Evolutionary conservation across 2,329 filamentous ascomycete genomes (phyloP).

Genomic region (Biscogniauxia mediterranea): DNA sequence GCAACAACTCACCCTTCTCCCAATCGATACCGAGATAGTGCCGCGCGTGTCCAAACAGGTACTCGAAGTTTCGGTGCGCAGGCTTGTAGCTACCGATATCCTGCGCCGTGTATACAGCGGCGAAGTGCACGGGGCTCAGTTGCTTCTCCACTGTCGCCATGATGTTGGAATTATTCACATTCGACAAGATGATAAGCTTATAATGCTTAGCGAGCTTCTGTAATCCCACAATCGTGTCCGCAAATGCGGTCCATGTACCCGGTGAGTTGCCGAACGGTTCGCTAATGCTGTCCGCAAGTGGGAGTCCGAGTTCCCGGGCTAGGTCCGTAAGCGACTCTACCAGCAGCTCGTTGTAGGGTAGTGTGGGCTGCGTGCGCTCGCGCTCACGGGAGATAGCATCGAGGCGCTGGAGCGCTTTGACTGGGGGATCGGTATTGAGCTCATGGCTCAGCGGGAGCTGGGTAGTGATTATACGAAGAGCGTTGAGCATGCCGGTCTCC

Average conservation of each 20-base stretch:
- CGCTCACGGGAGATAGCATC: constrained; percentile 48
- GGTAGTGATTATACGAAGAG: constrained; percentile 50
- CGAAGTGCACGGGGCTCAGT: constrained; percentile 53
- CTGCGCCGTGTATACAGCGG: constrained; percentile 67
- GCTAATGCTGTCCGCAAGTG: constrained; percentile 38
- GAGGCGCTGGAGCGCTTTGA: constrained; percentile 40
- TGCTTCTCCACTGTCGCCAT: constrained; percentile 28
- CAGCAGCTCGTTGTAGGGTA: constrained; percentile 61
- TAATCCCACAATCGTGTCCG: constrained; percentile 56
- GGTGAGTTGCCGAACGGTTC: constrained; percentile 51
- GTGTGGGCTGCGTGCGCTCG: constrained; percentile 52
- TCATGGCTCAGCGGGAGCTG: constrained; percentile 33
- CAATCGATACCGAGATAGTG: constrained; percentile 50
- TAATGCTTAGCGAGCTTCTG: constrained; percentile 47
- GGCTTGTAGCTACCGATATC: constrained; percentile 74
- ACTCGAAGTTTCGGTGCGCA: constrained; percentile 60
- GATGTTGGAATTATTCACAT: constrained; percentile 36
- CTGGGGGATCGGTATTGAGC: constrained; percentile 36
- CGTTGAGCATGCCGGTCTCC: constrained; percentile 62
- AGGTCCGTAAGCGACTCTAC: constrained; percentile 45
- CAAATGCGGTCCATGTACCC: constrained; percentile 55
- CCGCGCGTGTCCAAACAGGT: constrained; percentile 55
- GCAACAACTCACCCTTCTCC: constrained; percentile 55
- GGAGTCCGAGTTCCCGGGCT: constrained; percentile 42
- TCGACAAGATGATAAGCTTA: constrained; percentile 61